Evolutionary conservation across 1,284 basidiomycete species (phyloP), one percentile per base, ranked within the genome.

Genomic region (Rhodotorula sp.): DNA sequence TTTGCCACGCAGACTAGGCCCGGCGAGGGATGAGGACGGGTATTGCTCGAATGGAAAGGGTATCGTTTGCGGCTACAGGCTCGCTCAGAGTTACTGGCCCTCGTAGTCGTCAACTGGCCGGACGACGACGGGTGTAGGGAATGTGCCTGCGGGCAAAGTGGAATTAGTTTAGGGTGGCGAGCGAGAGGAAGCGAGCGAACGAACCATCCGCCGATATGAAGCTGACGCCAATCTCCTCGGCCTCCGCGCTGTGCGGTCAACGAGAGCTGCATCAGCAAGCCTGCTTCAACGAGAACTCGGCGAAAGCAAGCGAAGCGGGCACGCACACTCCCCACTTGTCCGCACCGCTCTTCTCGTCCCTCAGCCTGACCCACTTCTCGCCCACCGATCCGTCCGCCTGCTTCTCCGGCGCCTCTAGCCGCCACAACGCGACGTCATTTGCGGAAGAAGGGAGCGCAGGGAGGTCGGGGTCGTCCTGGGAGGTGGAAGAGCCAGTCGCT

Each of bases 291-390:
- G 9, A 44, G 40, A 18, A 11, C 11, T 9, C 1, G 37, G 55
- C 20, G 24, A 0, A 10, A 11, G 37, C 55, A 22, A 22, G n/a
- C 7, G 22, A 31, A 9, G 37, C 10, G 20, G 24, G 28, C 50
- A 64, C 65, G 58, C 54, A 72, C 71, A 72, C 55, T 54, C 67
- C 71, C 59, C 65, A 67, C 56, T 70, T 72, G 48, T 65, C 71
- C 20, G 63, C 68, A 6, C 59, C 58, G 40, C 59, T 65, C 51
- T 65, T 70, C 48, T 70, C 68, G 22, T 72, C 71, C 16, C 57
- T 53, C 31, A 72, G 37, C 50, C 56, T 55, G 22, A 64, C 51
- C 71, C 71, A 72, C 15, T 64, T 66, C 11, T 69, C 65, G 28
- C 22, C 30, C 28, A 26, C 64, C 24, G 2, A 37, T 31, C 50